Base-by-base conservation (phyloP, 176 grass and related monocot genomes). In the barley (Hordeum vulgare) region DNA sequence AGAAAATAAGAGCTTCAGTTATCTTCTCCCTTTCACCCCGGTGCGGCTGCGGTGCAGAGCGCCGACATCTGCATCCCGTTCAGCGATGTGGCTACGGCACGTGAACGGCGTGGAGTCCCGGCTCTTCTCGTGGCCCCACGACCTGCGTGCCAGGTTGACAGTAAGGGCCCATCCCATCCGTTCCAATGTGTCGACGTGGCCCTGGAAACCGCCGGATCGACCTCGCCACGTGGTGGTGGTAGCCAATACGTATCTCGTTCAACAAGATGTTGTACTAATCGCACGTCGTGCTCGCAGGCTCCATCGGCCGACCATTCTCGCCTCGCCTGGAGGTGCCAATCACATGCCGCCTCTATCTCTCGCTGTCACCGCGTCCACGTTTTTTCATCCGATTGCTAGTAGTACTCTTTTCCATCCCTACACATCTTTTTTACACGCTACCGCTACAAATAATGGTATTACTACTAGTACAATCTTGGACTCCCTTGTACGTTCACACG, bases 401-500 rank as follows among this genome's bases (percentile, higher is more conserved):
- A n/a, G n/a, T n/a, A 31, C 37, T 11, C 4, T 56, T 3, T 8
- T 36, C 29, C 12, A 25, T 25, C 54, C 29, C 12, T 85, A 24
- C 49, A n/a, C 7, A 3, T 8, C 0, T 28, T 71, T 11, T 89
- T 29, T 68, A 77, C 88, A 86, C 0, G 72, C 35, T 82, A 85
- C 63, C 47, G 2, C 15, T 7, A 51, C 47, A 64, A 84, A 58
- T 8, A 83, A 54, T 9, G 27, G 11, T 9, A 56, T 42, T 82
- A 78, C 78, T n/a, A n/a, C n/a, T n/a, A n/a, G 29, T 31, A 31
- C 31, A 86, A 73, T 7, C 47, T 36, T 66, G 66, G 49, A 79
- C 80, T 79, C 64, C 62, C 5, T 5, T 29, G 41, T 44, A 11
- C 4, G 62, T 61, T 70, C 82, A 3, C 54, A 59, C 56, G 56